Evolutionary conservation across 306 rosid genomes (phyloP).

Genomic region (Hippophae gyantsensis): DNA sequence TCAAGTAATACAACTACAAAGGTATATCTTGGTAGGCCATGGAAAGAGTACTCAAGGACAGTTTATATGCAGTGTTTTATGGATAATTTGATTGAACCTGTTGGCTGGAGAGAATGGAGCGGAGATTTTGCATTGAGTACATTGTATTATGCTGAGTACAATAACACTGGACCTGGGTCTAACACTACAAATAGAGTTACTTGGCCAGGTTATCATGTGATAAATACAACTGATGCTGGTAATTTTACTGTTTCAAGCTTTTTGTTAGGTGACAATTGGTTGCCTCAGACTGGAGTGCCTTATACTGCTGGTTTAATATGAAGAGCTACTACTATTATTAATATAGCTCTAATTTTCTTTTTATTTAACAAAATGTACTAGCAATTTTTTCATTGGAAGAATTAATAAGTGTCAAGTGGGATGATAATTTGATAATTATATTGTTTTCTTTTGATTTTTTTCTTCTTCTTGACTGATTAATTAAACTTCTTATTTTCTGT

Average conservation of each 20-base stretch:
- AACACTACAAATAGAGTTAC: slow-evolving; percentile 5
- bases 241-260: slow-evolving; percentile 20
- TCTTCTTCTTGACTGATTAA: no score
- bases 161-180: slow-evolving; percentile 9
- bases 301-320: slow-evolving; percentile 8
- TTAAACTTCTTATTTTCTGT: no score
- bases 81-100: slow-evolving; percentile 1
- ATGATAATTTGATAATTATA: no score
- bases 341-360: no score
- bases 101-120: slow-evolving; percentile 14
- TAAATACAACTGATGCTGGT: slow-evolving; percentile 3
- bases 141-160: slow-evolving; percentile 6
- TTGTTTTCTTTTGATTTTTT: no score
- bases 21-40: slow-evolving; percentile 26
- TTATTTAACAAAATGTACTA: no score
- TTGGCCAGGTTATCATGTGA: slow-evolving; percentile 17
- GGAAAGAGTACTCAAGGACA: slow-evolving; percentile 15
- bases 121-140: not conserved
- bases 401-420: no score
- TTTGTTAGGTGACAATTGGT: slow-evolving; percentile 14
- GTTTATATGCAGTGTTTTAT: slow-evolving; percentile 15
- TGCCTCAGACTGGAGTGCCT: slow-evolving; percentile 18
- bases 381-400: no score
- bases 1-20: slow-evolving; percentile 3
- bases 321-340: not conserved